Conservation (phyloP, 805 yeast genomes). For the Nakazawaea molendinolei region DNA sequence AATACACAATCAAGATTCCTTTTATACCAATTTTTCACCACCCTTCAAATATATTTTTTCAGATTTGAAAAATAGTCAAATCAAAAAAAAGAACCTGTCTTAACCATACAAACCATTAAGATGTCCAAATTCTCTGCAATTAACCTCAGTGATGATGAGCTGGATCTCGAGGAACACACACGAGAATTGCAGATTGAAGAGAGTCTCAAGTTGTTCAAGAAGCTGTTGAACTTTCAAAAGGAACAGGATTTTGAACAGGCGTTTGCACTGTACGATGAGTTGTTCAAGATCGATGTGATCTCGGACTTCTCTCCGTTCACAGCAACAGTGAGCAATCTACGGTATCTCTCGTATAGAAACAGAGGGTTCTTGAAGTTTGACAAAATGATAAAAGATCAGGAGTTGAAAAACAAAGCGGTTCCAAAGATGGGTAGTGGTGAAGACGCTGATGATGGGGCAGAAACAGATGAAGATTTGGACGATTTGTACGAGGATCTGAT, state of each 20-base stretch:
- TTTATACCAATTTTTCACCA: too few species aligned
- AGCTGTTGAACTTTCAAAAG: conserved; percentile 61
- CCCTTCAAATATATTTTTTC: too few species aligned
- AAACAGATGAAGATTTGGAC: conserved; percentile 16
- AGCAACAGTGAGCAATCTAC: conserved; percentile 65
- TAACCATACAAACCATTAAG: not conserved
- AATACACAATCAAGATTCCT: too few species aligned
- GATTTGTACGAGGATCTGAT: conserved; percentile 16
- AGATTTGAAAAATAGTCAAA: conserved; percentile 1
- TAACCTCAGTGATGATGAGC: conserved; percentile 69
- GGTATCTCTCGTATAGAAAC: conserved; percentile 76
- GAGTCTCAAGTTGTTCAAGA: conserved; percentile 69
- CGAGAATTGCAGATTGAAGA: conserved; percentile 87
- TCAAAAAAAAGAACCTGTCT: not conserved
- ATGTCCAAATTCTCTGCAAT: conserved; percentile 72
- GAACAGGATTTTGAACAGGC: conserved; percentile 42
- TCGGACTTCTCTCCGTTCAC: conserved; percentile 38
- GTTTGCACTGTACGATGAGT: conserved; percentile 43
- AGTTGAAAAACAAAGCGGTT: not conserved
- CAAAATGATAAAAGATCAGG: conserved; percentile 21
- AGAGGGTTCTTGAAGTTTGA: conserved; percentile 66
- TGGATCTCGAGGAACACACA: conserved; percentile 83
- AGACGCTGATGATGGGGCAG: conserved; percentile 19
- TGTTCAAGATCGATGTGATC: conserved; percentile 67
- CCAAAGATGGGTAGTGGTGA: too few species aligned